Conservation (phyloP, 202 grass and related monocot species). For the Alloteropsis angusta region DNA sequence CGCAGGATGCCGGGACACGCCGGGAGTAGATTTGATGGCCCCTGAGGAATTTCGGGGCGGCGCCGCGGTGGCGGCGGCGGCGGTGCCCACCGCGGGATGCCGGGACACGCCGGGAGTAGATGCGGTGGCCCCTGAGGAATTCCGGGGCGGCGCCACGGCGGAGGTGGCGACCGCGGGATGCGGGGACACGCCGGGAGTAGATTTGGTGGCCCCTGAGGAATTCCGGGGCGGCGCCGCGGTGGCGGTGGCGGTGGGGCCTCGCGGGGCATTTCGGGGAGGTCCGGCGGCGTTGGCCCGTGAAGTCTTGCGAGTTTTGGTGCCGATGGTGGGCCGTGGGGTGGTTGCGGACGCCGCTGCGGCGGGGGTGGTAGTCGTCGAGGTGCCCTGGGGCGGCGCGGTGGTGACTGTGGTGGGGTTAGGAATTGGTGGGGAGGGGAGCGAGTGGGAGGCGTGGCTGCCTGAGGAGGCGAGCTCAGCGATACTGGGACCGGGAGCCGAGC, state of each 20-base stretch:
- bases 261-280: background rate
- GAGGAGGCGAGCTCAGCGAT: background rate
- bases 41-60: background rate
- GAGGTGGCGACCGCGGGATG: too few relatives aligned
- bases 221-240: background rate
- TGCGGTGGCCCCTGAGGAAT: too few relatives aligned
- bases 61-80: background rate
- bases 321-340: background rate
- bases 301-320: background rate
- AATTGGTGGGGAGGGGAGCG: constrained; percentile 26
- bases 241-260: background rate
- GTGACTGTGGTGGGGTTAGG: constrained; percentile 23
- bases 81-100: background rate
- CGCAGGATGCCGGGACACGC: too few relatives aligned
- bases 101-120: too few relatives aligned
- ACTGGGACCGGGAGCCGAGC: background rate
- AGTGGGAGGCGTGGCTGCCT: background rate
- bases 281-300: background rate
- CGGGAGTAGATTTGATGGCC: too few relatives aligned
- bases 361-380: background rate
- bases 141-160: too few relatives aligned
- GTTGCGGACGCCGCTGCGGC: background rate
- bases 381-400: background rate
- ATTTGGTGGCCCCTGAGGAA: too few relatives aligned
- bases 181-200: too few relatives aligned